Base-by-base conservation (phyloP, 2,329 filamentous ascomycete genomes). In the Raffaelea albimanens region DNA sequence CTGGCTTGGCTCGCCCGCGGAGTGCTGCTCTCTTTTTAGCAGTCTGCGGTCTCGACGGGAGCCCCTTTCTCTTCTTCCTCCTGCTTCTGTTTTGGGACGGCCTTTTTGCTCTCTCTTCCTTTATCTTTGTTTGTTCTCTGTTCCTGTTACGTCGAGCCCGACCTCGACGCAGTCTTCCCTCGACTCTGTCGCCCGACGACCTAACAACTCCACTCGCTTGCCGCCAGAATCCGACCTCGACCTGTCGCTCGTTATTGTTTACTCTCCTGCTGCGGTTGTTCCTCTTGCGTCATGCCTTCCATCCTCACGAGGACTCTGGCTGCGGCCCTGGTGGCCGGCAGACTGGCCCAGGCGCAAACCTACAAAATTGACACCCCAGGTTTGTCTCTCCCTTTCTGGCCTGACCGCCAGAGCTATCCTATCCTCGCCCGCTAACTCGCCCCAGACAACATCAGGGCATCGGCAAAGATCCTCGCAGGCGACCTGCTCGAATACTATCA, bases 401-500 rank as follows among this genome's bases (percentile, higher is more conserved):
- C 25, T 31, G 14, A 18, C 23, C 25, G 13, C 41, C 31, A 22
- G 25, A 13, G 7, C 25, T 7, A 7, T 29, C 25, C 13, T 13
- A 2, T 39, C 8, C 40, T 44, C 13, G n/a, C 21, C 19, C 25
- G 13, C 25, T 29, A 29, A 29, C 25, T 7, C 13, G 7, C 25
- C 25, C 7, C 7, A 29, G 53, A 53, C 9, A 50, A 47, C 16
- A 59, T 59, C 38, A 50, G 53, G 16, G 11, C 48, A 1, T 51
- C 57, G 1, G 50, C 56, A 2, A 53, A 43, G 4, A 51, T 41
- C 1, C 50, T 65, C 11, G 62, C 62, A 0, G 48, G 50, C n/a
- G 59, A 61, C 48, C 49, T 63, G n/a, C 49, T 65, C 19, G 43
- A 48, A 0, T 57, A 58, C 44, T 66, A 65, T 50, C 44, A 59